A percentile compares a stretch with the other conserved stretches of the same genome.
These are phyloP conservation scores for Saturnispora galanensis DNA, from an alignment of 805 yeast genomes.

Conservation along the genomic window DNA sequence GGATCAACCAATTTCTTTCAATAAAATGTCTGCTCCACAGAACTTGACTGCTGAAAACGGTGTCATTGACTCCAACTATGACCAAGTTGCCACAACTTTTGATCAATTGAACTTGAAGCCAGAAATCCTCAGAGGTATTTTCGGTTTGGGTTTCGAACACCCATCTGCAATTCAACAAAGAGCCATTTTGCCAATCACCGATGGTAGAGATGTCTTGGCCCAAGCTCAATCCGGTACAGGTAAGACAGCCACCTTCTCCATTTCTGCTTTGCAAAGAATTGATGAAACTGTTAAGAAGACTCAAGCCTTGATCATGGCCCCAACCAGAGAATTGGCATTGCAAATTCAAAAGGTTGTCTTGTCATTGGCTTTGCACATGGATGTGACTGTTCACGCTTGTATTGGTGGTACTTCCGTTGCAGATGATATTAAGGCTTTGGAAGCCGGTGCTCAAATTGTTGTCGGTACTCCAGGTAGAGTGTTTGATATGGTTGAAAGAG, in stretches of 20 bases:
- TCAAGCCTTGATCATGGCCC: slow-evolving; percentile 91
- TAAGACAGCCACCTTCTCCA: slow-evolving; percentile 81
- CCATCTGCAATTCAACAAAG: slow-evolving; percentile 79
- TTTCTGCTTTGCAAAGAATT: slow-evolving; percentile 49
- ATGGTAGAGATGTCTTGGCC: slow-evolving; percentile 66
- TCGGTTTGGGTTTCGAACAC: slow-evolving; percentile 70
- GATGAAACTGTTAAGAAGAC: slow-evolving; percentile 65
- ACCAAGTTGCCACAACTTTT: slow-evolving; percentile 43
- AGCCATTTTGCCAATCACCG: slow-evolving; percentile 69
- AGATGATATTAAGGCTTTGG: slow-evolving; percentile 79
- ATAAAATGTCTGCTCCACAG: slow-evolving; percentile 36
- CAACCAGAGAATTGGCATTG: slow-evolving; percentile 94
- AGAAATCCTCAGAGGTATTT: slow-evolving; percentile 50
- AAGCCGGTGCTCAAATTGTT: slow-evolving; percentile 82
- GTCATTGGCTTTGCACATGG: slow-evolving; percentile 84
- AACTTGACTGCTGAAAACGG: slow-evolving; percentile 30
- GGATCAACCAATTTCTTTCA: neutral
- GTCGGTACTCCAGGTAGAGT: slow-evolving; percentile 99
- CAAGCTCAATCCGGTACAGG: slow-evolving; percentile 91
- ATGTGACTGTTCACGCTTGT: slow-evolving; percentile 88
- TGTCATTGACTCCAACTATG: slow-evolving; percentile 67
- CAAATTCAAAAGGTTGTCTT: slow-evolving; percentile 92
- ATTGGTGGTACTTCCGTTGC: slow-evolving; percentile 92
- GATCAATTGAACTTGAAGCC: slow-evolving; percentile 71
- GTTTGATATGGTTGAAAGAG: slow-evolving; percentile 87